phyloP scores from a whole-genome alignment of 225 moss, liverwort and hornwort species.

The Climacium dendroides region DNA sequence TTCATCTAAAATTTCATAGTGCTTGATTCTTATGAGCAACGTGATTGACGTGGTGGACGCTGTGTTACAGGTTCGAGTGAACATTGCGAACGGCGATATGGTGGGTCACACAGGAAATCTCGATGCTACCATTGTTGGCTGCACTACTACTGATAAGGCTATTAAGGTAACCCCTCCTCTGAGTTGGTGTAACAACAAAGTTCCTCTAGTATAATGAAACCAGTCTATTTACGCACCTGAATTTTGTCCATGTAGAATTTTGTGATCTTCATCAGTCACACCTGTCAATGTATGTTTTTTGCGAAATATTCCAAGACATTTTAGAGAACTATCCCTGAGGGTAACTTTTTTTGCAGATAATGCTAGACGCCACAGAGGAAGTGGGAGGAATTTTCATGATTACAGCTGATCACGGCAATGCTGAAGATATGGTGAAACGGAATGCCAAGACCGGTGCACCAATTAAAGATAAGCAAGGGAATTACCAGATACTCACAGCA shows the following conservation, averaged over 20 bases:
- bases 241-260: background rate
- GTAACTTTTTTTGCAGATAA: constrained; percentile 21
- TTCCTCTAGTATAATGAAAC: background rate
- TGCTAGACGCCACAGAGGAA: constrained; percentile 46
- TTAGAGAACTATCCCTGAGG: background rate
- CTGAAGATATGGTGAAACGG: constrained; percentile 64
- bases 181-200: background rate
- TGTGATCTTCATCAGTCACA: background rate
- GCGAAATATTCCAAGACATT: background rate
- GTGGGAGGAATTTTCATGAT: constrained; percentile 49
- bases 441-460: constrained; percentile 49
- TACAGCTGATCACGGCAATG: constrained; percentile 61
- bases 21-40: background rate
- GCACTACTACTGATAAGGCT: constrained; percentile 35
- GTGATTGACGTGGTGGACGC: background rate
- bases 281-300: background rate
- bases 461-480: constrained; percentile 42
- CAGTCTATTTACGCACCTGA: background rate
- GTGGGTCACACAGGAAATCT: constrained; percentile 58
- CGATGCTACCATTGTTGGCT: constrained; percentile 43
- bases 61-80: constrained; percentile 43
- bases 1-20: background rate
- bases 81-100: constrained; percentile 55
- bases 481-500: constrained; percentile 44
- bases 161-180: constrained; percentile 22